Evolutionary conservation across 306 rosid species (phyloP).

Genomic region (Malus sieversii): DNA sequence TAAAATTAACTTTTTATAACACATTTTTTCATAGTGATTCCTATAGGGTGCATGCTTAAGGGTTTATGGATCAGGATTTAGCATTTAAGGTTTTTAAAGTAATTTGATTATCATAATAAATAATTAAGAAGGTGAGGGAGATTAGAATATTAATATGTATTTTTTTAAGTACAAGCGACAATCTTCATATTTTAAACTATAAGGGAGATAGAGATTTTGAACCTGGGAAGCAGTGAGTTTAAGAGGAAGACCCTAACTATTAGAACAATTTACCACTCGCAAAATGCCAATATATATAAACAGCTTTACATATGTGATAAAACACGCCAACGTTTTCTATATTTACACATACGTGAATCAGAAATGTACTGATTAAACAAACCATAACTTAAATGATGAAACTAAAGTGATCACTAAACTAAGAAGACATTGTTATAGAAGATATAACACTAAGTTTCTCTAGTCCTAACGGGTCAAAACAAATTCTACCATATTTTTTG

Average conservation of each 20-base stretch:
- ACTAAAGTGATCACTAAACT: background rate
- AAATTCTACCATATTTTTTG: background rate
- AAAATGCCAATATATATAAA: background rate
- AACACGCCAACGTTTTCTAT: background rate
- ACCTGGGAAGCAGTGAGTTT: rapidly evolving
- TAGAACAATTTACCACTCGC: too few species aligned
- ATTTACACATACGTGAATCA: background rate
- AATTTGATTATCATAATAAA: too few species aligned
- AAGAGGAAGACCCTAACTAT: too few species aligned
- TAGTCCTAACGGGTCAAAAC: too few species aligned
- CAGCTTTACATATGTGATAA: background rate
- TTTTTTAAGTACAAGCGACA: too few species aligned
- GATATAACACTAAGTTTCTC: too few species aligned
- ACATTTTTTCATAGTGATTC: background rate
- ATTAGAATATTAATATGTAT: background rate
- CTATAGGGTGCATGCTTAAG: too few species aligned
- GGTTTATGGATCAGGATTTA: background rate
- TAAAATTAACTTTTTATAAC: too few species aligned
- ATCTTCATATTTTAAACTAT: too few species aligned
- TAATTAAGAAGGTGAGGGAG: background rate
- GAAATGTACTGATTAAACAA: background rate
- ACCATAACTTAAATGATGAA: background rate
- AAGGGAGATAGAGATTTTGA: too few species aligned
- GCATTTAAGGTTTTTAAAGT: background rate
- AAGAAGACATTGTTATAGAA: background rate